These are phyloP conservation scores for Gigaspora rosea DNA, from an alignment of 192 early-diverging fungal species.

Conservation along the genomic window DNA sequence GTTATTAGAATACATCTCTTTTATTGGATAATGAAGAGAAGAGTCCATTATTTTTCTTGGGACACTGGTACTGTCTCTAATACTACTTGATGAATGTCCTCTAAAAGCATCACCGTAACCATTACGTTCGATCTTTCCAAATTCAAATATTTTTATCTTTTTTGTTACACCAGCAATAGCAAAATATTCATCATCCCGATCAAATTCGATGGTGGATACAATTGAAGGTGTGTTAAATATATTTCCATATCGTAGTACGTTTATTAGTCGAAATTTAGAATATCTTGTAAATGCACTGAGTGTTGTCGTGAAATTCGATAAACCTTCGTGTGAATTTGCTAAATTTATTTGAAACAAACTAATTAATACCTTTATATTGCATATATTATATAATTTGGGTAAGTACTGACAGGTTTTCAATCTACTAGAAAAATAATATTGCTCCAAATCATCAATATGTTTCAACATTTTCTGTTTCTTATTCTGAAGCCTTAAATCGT, in stretches of 20 bases:
- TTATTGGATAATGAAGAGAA: slow-evolving; percentile 74
- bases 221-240: slow-evolving; percentile 71
- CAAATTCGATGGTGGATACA: slow-evolving; percentile 93
- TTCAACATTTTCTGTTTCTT: slow-evolving; percentile 53
- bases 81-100: slow-evolving; percentile 39
- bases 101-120: slow-evolving; percentile 29
- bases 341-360: slow-evolving; percentile 6
- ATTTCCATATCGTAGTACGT: slow-evolving; percentile 81
- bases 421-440: slow-evolving; percentile 69
- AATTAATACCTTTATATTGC: neutral
- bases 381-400: neutral
- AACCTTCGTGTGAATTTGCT: slow-evolving; percentile 32
- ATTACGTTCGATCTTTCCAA: slow-evolving; percentile 52
- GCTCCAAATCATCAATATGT: slow-evolving; percentile 72
- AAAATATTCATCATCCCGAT: slow-evolving; percentile 91
- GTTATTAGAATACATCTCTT: slow-evolving; percentile 72
- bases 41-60: slow-evolving; percentile 41
- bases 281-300: slow-evolving; percentile 70
- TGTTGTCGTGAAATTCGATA: slow-evolving; percentile 60
- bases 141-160: slow-evolving; percentile 94
- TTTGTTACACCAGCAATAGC: slow-evolving; percentile 90
- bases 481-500: slow-evolving; percentile 4
- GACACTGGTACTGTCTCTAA: slow-evolving; percentile 29
- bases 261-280: slow-evolving; percentile 71
- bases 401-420: slow-evolving; percentile 38